Evolutionary conservation across 2,329 filamentous ascomycete species (phyloP).

Genomic region (Nemania sp.): DNA sequence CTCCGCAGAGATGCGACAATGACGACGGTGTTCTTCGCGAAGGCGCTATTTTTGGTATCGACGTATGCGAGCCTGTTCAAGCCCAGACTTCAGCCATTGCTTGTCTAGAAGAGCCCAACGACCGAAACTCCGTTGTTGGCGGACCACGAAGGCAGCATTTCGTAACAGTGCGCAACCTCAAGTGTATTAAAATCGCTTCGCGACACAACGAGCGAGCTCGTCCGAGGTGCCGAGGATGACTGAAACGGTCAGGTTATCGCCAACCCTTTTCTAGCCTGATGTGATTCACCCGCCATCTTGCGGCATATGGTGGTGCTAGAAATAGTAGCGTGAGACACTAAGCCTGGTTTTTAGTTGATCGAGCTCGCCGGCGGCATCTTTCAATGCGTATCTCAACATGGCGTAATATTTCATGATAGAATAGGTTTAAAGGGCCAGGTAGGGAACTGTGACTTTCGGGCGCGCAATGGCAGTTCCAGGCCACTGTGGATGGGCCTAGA

Average conservation of each 20-base stretch:
- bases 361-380: constrained; percentile 10
- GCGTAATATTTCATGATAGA: constrained; percentile 7
- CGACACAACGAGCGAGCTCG: constrained; percentile 14
- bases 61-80: constrained; percentile 20
- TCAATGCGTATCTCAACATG: constrained; percentile 6
- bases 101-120: constrained; percentile 33
- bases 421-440: not conserved
- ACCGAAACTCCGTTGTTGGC: constrained; percentile 17
- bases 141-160: constrained; percentile 17
- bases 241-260: constrained; percentile 15
- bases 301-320: constrained; percentile 23
- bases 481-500: constrained; percentile 18
- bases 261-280: constrained; percentile 23
- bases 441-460: constrained; percentile 22
- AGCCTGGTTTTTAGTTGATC: constrained; percentile 14
- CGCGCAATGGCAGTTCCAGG: constrained; percentile 4
- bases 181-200: constrained; percentile 13
- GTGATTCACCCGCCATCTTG: constrained; percentile 25
- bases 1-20: constrained; percentile 19
- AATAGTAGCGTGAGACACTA: constrained; percentile 18
- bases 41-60: constrained; percentile 33
- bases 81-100: constrained; percentile 31
- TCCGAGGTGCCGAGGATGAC: constrained; percentile 22
- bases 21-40: constrained; percentile 22
- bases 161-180: not conserved